Base-by-base conservation (phyloP, 1,139 yeast species). In the Hyphopichia pseudoburtonii region DNA sequence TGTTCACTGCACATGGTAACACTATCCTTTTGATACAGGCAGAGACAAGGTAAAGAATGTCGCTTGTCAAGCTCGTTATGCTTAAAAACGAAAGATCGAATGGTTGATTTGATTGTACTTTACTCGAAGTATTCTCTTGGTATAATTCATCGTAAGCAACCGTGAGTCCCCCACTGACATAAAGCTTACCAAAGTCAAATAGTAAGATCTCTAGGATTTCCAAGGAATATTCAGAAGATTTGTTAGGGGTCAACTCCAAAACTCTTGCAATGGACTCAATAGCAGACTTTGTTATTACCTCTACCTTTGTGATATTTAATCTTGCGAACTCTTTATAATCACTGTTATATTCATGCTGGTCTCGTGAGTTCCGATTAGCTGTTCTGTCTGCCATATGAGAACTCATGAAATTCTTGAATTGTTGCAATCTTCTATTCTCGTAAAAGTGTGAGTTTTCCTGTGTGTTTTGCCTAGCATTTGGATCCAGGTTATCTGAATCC, bases 191-290 rank as follows among this genome's bases (percentile, higher is more conserved):
- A 35, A 87, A 72, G 41, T 85, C 88, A 41, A 80, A 73, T 17
- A 87, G 58, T 36, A 88, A 57, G 26, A 86, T 69, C 42, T 85
- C 87, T 46, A 87, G 68, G 17, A 89, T 62, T 42, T 81, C 88
- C 35, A 79, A 64, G 0, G 89, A 76, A 51, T 81, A 78, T 33
- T 78, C 82, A 3, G 85, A 76, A 5, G 86, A 70, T 44, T 76
- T 82, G 16, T 62, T 57, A 1, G 95, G 87, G 1, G 82, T 72
- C 36, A 90, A 63, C 51, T 88, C 96, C 52, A 87, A 74, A 5
- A 84, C 70, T 51, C 97, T 71, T 3, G 95, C 85, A 5, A 88
- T 70, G 1, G 92, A 76, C 59, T 90, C 97, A 22, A 89, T 86
- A 3, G 84, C 75, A 22, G 87, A 77, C 46, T 81, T 81, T 30